Base-by-base conservation (phyloP, 129 eudicot genomes). In the Dittrichia graveolens region DNA sequence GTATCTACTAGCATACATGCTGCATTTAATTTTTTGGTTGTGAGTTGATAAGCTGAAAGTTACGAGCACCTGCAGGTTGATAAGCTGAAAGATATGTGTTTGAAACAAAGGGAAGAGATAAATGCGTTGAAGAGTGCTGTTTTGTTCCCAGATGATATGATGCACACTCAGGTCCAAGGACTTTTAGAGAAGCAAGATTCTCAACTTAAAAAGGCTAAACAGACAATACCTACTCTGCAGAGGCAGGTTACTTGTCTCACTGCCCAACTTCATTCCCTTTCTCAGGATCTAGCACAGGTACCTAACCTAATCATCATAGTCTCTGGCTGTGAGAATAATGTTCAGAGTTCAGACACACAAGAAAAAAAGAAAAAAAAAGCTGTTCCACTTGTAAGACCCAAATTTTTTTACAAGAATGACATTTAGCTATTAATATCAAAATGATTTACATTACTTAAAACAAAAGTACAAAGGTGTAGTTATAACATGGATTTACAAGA, bases 41-140 rank as follows among this genome's bases (percentile, higher is more conserved):
- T 24, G 31, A 24, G 31, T 24, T 24, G 31, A 24, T 24, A 24
- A 24, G 31, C 31, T 24, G 31, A 24, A 64, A 65, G 49, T 39
- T 8, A 43, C 59, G 13, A 3, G 2, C 8, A 31, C 3, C 52
- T 67, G 80, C 75, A 93, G 98, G 92, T 90, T 57, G 98, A 93
- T 59, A 93, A 93, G 75, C 71, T 93, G 68, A 93, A 93, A 79
- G 96, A 93, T 83, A 75, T 93, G 57, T 93, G 98, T 66, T 78
- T 93, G 79, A 87, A 90, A 77, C 98, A 93, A 86, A 87, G 98
- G 81, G 98, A 93, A 72, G 96, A 93, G 81, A 89, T 93, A 40
- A 93, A 90, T 81, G 74, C 89, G 6, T 83, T 93, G 65, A 93
- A 93, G 81, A 93, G 73, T 72, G 88, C 95, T 52, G 74, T 90